A percentile compares a stretch with the other conserved stretches of the same genome.
Evolutionary conservation across 371 early-diverging fungal genomes (phyloP).

Genomic region (Mucor saturninus): DNA sequence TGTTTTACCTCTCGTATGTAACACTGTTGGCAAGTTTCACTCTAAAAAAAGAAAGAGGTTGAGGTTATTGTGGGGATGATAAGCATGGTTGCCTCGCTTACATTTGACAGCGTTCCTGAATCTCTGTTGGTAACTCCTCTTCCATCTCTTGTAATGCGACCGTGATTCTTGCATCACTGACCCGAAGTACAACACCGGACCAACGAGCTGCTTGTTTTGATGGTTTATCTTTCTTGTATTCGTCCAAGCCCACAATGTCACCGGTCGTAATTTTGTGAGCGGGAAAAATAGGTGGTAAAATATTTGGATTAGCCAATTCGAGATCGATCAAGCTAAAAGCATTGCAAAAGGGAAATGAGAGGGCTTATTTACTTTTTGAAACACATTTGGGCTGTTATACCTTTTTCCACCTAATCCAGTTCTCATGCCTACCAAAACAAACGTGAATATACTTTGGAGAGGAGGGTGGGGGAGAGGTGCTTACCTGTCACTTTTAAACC

Average conservation of each 20-base stretch:
- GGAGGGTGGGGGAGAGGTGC: not conserved
- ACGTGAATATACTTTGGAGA: no score
- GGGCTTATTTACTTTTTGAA: not conserved
- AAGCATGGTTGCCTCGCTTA: constrained; percentile 25
- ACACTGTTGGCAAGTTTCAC: constrained; percentile 79
- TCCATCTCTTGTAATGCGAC: constrained; percentile 64
- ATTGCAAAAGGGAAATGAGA: not conserved
- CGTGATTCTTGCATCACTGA: constrained; percentile 65
- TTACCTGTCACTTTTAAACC: constrained; percentile 65
- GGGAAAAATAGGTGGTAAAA: constrained; percentile 62
- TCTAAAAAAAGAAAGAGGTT: constrained; percentile 4
- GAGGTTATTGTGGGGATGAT: no score
- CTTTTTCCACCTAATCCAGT: constrained; percentile 82
- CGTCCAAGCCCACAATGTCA: constrained; percentile 78
- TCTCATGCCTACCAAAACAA: constrained; percentile 50
- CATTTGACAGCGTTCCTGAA: constrained; percentile 74
- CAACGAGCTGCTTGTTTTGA: constrained; percentile 29
- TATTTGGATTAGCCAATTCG: constrained; percentile 60
- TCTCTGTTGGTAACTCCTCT: constrained; percentile 67
- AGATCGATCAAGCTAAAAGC: constrained; percentile 63
- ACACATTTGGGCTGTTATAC: constrained; percentile 23
- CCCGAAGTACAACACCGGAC: constrained; percentile 64
- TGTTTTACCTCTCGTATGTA: constrained; percentile 68
- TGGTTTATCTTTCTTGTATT: constrained; percentile 58
- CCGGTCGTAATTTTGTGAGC: constrained; percentile 72